Evolutionary conservation across 2,329 filamentous ascomycete species (phyloP), one percentile per base, ranked within the genome.

Genomic region (Biscogniauxia marginata): DNA sequence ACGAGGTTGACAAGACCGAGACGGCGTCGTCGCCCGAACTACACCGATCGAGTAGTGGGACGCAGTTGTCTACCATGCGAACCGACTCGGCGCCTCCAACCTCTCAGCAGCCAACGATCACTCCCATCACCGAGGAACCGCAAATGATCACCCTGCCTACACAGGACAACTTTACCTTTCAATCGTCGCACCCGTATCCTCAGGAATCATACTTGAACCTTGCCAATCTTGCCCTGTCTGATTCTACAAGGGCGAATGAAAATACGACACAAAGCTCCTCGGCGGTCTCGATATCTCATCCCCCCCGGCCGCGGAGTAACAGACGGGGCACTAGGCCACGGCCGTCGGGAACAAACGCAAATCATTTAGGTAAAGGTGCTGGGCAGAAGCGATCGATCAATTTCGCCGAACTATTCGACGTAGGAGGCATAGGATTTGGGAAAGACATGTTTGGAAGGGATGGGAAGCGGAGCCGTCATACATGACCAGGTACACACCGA

Each of bases 371-470:
- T 4, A 81, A 81, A 56, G 85, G 84, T 6, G 84, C 87, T 7
- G 89, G 89, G 1, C 81, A 85, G 63, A 93, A 93, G 72, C 82
- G 89, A 45, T 84, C 88, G 65, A 81, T 90, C 63, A 88, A 89
- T 64, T 82, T 90, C 65, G 84, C 85, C 21, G 89, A 93, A 66
- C 86, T 91, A 53, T 92, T 92, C 68, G 88, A 91, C 66, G 76
- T 89, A 7, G 84, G 84, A 52, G 85, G 84, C 61, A 71, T 89
- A 50, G 81, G 81, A 25, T 78, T 82, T 57, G 83, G 83, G 46
- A 88, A 87, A 67, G 87, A 90, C 58, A 70, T 78, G 30, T 81
- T 81, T 61, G 77, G 78, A 13, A 74, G 73, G 19, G 69, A 70
- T 45, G 70, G 71, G 13, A 85, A 85, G 69, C 74, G 83, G 55